A percentile compares a stretch with the other conserved stretches of the same genome.
These are phyloP conservation scores for Solanum chmielewskii DNA, from an alignment of 257 asterid species.

Conservation along the genomic window DNA sequence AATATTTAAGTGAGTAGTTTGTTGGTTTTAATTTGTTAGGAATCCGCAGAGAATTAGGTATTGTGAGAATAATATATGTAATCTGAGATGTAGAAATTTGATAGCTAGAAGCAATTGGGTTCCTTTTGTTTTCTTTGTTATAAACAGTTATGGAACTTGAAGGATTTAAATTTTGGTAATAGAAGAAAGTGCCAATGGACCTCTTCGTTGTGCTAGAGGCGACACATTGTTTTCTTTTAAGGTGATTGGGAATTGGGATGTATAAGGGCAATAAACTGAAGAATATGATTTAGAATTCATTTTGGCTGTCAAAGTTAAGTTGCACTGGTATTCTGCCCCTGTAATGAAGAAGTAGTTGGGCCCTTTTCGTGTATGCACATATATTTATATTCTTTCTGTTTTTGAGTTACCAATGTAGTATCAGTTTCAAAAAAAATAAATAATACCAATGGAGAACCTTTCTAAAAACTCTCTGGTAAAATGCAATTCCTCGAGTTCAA, in stretches of 20 bases:
- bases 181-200: background rate
- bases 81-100: background rate
- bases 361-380: background rate
- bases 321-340: background rate
- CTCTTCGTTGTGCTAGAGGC: background rate
- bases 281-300: background rate
- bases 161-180: background rate
- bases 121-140: background rate
- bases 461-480: background rate
- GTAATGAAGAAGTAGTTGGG: background rate
- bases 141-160: background rate
- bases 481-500: background rate
- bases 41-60: background rate
- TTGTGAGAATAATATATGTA: background rate
- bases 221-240: background rate
- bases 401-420: background rate
- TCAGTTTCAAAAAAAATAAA: background rate
- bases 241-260: background rate
- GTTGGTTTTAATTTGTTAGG: background rate
- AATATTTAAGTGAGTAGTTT: background rate
- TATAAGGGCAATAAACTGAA: background rate
- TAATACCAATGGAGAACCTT: background rate
- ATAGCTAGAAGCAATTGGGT: background rate
- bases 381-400: background rate
- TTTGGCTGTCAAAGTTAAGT: background rate